Percentiles rank a stretch among this genome's conserved stretches.
These are phyloP conservation scores for Amanita polypyramis DNA, from an alignment of 768 basidiomycete genomes.

Conservation along the genomic window DNA sequence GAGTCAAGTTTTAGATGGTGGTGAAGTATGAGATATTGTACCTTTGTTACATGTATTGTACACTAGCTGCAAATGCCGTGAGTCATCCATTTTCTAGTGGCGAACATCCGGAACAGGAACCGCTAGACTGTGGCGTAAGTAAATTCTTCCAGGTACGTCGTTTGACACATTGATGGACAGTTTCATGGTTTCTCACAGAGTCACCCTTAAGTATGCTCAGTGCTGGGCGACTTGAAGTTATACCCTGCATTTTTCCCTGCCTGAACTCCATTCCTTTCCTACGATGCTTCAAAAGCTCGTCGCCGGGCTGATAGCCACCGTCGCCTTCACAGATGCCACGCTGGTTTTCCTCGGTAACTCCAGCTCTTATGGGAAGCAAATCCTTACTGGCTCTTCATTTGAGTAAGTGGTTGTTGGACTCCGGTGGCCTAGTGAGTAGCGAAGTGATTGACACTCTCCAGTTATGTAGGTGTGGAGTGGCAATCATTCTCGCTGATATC, in stretches of 20 bases:
- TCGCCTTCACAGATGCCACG: slow-evolving; percentile 11
- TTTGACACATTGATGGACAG: too few species aligned
- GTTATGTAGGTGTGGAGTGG: slow-evolving; percentile 4
- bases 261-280: not conserved
- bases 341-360: slow-evolving; percentile 14
- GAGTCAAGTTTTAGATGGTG: slow-evolving; percentile 24
- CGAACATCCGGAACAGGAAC: too few species aligned
- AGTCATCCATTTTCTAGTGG: too few species aligned
- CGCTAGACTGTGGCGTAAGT: too few species aligned
- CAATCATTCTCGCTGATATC: not conserved
- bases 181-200: too few species aligned
- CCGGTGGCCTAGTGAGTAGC: too few species aligned
- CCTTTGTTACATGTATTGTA: too few species aligned
- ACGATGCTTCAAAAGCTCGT: slow-evolving; percentile 10
- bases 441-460: not conserved
- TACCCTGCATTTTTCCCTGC: not conserved
- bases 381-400: slow-evolving; percentile 12
- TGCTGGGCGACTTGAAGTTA: too few species aligned
- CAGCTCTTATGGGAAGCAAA: slow-evolving; percentile 8
- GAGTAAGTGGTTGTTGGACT: slow-evolving; percentile 12
- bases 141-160: too few species aligned
- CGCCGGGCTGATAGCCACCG: slow-evolving; percentile 5
- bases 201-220: too few species aligned
- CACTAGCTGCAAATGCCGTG: too few species aligned
- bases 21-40: too few species aligned